Conservation (phyloP, 129 eudicot genomes). For the Smallanthus sonchifolius region DNA sequence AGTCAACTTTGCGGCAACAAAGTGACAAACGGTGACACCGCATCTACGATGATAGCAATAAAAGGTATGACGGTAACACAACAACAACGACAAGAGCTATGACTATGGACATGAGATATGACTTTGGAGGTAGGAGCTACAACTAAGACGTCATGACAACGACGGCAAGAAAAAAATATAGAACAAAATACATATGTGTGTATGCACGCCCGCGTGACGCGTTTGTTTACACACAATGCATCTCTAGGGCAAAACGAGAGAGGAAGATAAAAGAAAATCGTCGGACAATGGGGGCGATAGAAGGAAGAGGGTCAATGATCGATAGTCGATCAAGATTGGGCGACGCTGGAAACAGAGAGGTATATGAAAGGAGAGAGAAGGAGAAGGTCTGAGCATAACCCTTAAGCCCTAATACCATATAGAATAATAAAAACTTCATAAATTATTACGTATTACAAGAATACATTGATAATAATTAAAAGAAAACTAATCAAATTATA, state of each 20-base stretch:
- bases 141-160: neutral
- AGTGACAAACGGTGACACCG: neutral
- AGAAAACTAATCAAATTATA: neutral
- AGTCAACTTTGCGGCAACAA: neutral
- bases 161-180: too few species aligned
- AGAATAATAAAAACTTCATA: too few species aligned
- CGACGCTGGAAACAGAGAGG: too few species aligned
- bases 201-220: neutral
- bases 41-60: neutral
- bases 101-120: neutral
- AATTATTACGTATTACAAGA: neutral
- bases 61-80: neutral
- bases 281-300: too few species aligned
- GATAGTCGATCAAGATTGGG: too few species aligned
- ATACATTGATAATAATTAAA: neutral
- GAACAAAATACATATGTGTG: neutral
- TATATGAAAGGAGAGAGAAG: too few species aligned
- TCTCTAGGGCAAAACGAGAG: too few species aligned
- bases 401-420: too few species aligned
- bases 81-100: neutral
- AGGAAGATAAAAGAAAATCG: too few species aligned
- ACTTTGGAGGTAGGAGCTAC: neutral
- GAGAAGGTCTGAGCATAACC: too few species aligned
- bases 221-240: too few species aligned
- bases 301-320: too few species aligned